phyloP scores from a whole-genome alignment of 306 rosid genomes.

The Malus sieversii region DNA sequence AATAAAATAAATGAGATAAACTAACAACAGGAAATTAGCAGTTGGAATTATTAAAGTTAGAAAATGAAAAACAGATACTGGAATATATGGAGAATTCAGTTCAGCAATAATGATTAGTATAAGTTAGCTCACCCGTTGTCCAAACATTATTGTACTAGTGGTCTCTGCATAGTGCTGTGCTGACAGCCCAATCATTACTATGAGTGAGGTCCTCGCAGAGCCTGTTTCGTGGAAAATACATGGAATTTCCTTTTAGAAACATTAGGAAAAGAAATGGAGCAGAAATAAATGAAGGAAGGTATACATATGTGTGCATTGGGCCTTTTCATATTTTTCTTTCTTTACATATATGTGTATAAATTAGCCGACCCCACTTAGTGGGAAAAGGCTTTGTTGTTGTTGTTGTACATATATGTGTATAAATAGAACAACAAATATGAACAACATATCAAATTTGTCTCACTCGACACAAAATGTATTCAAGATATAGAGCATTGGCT shows the following conservation, averaged over 20 bases:
- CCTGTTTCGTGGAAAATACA: constrained; percentile 25
- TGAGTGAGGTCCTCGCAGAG: constrained; percentile 69
- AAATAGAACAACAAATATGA: neutral
- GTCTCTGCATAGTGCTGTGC: constrained; percentile 47
- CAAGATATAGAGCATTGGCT: neutral
- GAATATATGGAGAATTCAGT: neutral
- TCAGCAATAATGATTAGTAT: neutral
- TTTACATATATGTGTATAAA: neutral
- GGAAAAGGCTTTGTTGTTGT: no score
- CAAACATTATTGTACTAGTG: constrained; percentile 60
- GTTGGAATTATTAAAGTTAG: neutral
- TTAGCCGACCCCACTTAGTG: no score
- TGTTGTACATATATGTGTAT: neutral
- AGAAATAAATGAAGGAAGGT: neutral
- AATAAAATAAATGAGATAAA: neutral
- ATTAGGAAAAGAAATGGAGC: neutral
- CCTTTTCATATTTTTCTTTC: neutral
- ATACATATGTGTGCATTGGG: neutral
- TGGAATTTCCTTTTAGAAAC: neutral
- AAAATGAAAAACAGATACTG: neutral
- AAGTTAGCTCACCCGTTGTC: constrained; percentile 51
- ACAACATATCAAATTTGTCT: neutral
- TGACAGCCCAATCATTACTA: constrained; percentile 60
- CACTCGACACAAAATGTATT: neutral
- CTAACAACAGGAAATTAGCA: neutral